Evolutionary conservation across 1,139 yeast species (phyloP), one percentile per base, ranked within the genome.

Genomic region (Pichia sp.): DNA sequence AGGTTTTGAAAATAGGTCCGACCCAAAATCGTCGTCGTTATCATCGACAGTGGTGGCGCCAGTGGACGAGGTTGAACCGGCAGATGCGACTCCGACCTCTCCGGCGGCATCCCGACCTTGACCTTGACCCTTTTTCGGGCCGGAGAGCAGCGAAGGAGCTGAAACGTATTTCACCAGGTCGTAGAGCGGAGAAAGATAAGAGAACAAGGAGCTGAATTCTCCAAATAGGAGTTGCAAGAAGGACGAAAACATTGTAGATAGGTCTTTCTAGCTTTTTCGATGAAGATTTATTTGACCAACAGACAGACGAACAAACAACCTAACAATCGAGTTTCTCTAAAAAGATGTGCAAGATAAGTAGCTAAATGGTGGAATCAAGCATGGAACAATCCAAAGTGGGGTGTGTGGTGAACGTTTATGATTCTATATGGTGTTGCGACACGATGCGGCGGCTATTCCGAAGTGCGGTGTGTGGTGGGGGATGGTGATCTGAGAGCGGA

Each of bases 161-260:
- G 34, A 31, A 40, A 40, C 52, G 41, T 52, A 11, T 48, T 52
- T 40, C n/a, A 52, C 19, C 2, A 51, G 7, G 42, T 47, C 41
- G 15, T 32, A 36, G 44, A 46, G 32, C 6, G 47, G 16, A 13
- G 34, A 42, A 5, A 51, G 44, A 43, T 41, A 34, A 15, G 44
- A 29, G 5, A 36, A 43, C 11, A 50, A 7, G 19, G 32, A 16
- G 19, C n/a, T 5, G 5, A 51, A 29, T 43, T 51, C 47, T 5
- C 11, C 16, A 41, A 36, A 19, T 32, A 43, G 13, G 31, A 47
- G 38, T 11, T 51, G 50, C 40, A 46, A 29, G 42, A 46, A 19
- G n/a, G 23, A 16, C 5, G 53, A 15, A 5, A 31, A 45, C 46
- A 45, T 41, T 23, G 26, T 23, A 23, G 8, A 26, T 42, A 8